A percentile compares a stretch with the other conserved stretches of the same genome.
Conservation (phyloP, 1,139 yeast species). For the Blastobotrys illinoisensis region DNA sequence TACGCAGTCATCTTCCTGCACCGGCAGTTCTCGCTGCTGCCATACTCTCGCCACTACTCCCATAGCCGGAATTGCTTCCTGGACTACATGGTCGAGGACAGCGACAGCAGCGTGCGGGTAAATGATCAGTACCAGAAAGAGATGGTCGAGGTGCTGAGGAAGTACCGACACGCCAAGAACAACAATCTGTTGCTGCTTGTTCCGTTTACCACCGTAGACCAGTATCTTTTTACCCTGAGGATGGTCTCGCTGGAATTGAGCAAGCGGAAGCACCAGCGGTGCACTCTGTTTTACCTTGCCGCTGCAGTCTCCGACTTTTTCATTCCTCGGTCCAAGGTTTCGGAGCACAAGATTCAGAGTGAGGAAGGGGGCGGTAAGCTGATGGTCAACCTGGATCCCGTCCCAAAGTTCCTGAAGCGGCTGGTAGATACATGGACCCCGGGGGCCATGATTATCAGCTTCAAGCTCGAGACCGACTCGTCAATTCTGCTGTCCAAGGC, state of each 20-base stretch:
- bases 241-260: slow-evolving; percentile 57
- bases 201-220: slow-evolving; percentile 94
- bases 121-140: slow-evolving; percentile 55
- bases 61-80: slow-evolving; percentile 81
- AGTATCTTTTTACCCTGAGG: slow-evolving; percentile 78
- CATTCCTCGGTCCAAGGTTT: slow-evolving; percentile 75
- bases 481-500: slow-evolving; percentile 70
- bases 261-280: slow-evolving; percentile 27
- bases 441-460: slow-evolving; percentile 87
- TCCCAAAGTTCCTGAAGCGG: slow-evolving; percentile 85
- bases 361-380: slow-evolving; percentile 63
- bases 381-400: slow-evolving; percentile 85
- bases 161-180: slow-evolving; percentile 57
- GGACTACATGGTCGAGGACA: slow-evolving; percentile 58
- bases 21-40: slow-evolving; percentile 85
- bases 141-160: slow-evolving; percentile 59
- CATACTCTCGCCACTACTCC: slow-evolving; percentile 83
- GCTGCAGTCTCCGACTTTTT: slow-evolving; percentile 98
- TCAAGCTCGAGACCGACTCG: slow-evolving; percentile 87
- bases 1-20: slow-evolving; percentile 91
- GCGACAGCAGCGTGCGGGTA: slow-evolving; percentile 37
- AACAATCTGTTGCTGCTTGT: slow-evolving; percentile 58
- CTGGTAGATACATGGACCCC: slow-evolving; percentile 95
- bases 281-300: slow-evolving; percentile 68
- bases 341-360: slow-evolving; percentile 92